Base-by-base conservation (phyloP, 345 rosid genomes). In the Eucalyptus pauciflora region DNA sequence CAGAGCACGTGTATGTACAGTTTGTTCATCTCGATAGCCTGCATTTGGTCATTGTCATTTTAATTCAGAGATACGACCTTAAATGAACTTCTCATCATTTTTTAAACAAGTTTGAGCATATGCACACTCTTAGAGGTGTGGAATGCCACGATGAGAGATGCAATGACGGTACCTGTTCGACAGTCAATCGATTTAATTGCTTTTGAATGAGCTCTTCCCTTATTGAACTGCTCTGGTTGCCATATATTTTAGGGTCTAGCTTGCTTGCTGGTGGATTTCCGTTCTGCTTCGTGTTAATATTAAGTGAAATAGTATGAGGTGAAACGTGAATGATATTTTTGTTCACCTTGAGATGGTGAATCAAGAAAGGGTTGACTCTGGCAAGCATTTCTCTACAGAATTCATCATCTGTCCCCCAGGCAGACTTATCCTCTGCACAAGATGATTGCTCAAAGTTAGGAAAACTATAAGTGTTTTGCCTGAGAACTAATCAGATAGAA, bases 1-100 rank as follows among this genome's bases (percentile, higher is more conserved):
- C 96, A 95, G 71, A 96, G 88, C 37, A 95, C 51, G 62, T 95
- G 67, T 91, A 96, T 95, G 93, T 93, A 97, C 85, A 96, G 90
- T 90, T 89, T 94, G 86, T 94, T 94, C 87, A 76, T 92, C 91
- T 90, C 83, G 22, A 97, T 86, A 64, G 99, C 97, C 98, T 95
- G 87, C 86, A 86, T n/a, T 64, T 8, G 71, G 71, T n/a, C 31
- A n/a, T 64, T 62, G 69, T 13, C 33, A 13, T 62, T 62, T 12
- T 62, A 62, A 62, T 62, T 24, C 27, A 12, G 29, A 58, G 64
- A 24, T 58, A 58, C 2, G 64, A 58, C 24, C 64, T 58, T 24
- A 58, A 58, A 58, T 58, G 64, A 58, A 58, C n/a, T 58, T 24
- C 64, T 58, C 64, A 5, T 25, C 64, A 58, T 10, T 58, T 24